Conservation (phyloP, 208 protist genomes). For the Entamoeba histolytica region DNA sequence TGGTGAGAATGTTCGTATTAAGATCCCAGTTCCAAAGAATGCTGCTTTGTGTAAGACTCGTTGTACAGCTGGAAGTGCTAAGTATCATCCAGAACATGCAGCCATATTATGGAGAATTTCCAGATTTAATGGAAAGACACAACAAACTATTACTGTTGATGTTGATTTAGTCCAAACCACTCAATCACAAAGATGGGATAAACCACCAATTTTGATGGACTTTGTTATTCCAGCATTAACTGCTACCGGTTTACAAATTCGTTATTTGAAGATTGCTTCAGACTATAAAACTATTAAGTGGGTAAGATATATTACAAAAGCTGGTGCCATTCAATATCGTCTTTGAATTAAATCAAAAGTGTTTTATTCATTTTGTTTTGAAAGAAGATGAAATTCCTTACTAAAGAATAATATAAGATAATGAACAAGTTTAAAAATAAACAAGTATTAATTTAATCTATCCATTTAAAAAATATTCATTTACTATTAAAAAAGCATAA, state of each 20-base stretch:
- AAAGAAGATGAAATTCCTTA: too few relatives aligned
- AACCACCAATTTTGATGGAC: neutral
- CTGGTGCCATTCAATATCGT: neutral
- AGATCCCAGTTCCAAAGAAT: slow-evolving; percentile 6
- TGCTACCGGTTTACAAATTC: neutral
- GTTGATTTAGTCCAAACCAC: neutral
- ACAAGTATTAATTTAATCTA: too few relatives aligned
- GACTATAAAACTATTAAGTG: neutral
- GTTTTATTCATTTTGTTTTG: too few relatives aligned
- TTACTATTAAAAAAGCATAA: too few relatives aligned
- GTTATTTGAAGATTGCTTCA: neutral
- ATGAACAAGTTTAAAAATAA: too few relatives aligned
- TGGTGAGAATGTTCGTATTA: neutral
- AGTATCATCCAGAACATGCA: neutral
- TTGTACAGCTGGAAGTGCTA: neutral
- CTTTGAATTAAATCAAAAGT: neutral
- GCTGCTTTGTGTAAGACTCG: neutral
- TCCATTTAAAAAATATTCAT: too few relatives aligned
- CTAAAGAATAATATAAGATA: too few relatives aligned
- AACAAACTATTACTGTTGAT: slow-evolving; percentile 24
- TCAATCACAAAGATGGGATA: neutral
- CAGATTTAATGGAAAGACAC: slow-evolving; percentile 43
- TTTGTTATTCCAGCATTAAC: neutral
- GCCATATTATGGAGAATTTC: slow-evolving; percentile 51
- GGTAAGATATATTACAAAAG: slow-evolving; percentile 1